Evolutionary conservation across 1,139 yeast species (phyloP), one percentile per base, ranked within the genome.

Genomic region (Blastobotrys capitulatus): DNA sequence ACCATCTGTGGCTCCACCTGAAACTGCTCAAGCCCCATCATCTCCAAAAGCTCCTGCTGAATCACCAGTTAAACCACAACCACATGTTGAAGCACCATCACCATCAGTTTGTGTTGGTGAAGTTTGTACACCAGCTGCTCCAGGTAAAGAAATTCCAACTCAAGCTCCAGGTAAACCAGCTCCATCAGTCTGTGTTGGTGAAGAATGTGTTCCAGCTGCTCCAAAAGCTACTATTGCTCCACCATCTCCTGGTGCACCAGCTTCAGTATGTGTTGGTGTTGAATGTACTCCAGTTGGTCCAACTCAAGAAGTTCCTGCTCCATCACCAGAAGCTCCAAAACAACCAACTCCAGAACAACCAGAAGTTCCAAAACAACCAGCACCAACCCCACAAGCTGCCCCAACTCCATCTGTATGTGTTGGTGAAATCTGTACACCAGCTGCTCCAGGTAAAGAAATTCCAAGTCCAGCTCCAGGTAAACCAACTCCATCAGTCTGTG

Each of bases 261-360:
- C 48, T 4, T 27, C 26, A 18, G 41, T 40, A 19, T 22, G 45
- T 40, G 45, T 16, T 41, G 44, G 37, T 35, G 26, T 25, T 6
- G 26, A 18, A 13, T 26, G 25, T 18, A 16, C 43, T 13, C 29
- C 47, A 12, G 42, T 16, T 22, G 18, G 29, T n/a, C n/a, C 43
- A 2, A n/a, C 42, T 9, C 20, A 43, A 12, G 36, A 44, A 26
- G 39, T 35, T 4, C 10, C 26, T 29, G 10, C 26, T 15, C 41
- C 42, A n/a, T 26, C 42, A 12, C 47, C 51, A 16, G 39, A 37
- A 12, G 10, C 37, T 7, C 15, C 43, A 3, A 10, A 37, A 5
- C 22, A 13, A 37, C 19, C 15, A 8, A n/a, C 35, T 3, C 16
- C 42, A 6, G 20, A 34, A 5, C n/a, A n/a, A n/a, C n/a, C n/a